Base-by-base conservation (phyloP, 495 filamentous ascomycete species). In the Chaetomium fimeti region DNA sequence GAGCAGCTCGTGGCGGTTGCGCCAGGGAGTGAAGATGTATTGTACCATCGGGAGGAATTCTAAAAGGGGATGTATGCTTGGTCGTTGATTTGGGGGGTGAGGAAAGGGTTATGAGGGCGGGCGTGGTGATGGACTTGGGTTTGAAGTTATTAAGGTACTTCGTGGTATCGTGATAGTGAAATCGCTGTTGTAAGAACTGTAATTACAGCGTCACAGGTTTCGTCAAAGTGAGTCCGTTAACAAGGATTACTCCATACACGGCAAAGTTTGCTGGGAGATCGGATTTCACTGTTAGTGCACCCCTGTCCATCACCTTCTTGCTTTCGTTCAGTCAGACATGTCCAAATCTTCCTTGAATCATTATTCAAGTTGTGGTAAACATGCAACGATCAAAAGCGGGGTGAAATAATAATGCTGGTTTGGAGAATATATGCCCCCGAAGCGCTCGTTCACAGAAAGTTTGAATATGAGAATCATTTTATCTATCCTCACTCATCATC, bases 21-120 rank as follows among this genome's bases (percentile, higher is more conserved):
- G 88, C 91, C 91, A 95, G 38, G 91, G 89, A 36, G 89, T 93
- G 74, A 90, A 86, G 22, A 89, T 81, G 71, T 91, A 89, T 72
- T 88, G 88, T 5, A 89, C 83, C 89, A 91, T 91, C 40, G 8
- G 7, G 0, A 18, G 8, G 4, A 48, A 9, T 36, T 6, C 12
- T 36, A 36, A 9, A 11, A 1, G 32, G 32, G 8, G 3, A 9
- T n/a, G 32, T 36, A 36, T 5, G 32, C 5, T 13, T 42, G 5
- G 3, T 43, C 13, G 15, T 18, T 43, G 40, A 13, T 43, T 43
- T 43, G 38, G 38, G 38, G 38, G 5, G n/a, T n/a, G n/a, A n/a
- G 12, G 11, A 43, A 15, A 18, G 40, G 1, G n/a, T 3, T n/a
- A 9, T 1, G 11, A 27, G 12, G 32, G 7, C 1, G 28, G 22